Conservation (phyloP, 371 early-diverging fungal species). For the Syncephalastrum racemosum region DNA sequence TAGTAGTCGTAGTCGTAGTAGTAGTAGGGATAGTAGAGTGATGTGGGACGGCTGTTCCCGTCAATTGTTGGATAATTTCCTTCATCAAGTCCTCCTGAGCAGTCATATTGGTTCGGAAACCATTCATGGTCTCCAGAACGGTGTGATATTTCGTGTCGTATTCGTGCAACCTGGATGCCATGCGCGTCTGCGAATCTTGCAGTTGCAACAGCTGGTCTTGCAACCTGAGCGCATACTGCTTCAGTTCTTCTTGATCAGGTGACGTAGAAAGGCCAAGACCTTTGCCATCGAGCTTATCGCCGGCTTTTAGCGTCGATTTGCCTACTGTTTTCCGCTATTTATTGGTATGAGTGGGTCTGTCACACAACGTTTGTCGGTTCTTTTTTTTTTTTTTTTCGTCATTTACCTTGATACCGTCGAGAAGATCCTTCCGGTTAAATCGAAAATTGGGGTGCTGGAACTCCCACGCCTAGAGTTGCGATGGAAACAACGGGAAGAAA, state of each 20-base stretch:
- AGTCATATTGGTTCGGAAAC: constrained; percentile 51
- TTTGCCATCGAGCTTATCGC: no score
- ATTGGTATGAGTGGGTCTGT: background rate
- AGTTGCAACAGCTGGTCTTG: constrained; percentile 49
- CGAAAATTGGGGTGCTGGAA: constrained; percentile 77
- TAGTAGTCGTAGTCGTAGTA: no score
- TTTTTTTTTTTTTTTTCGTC: no score
- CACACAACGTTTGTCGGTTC: background rate
- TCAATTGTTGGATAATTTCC: constrained; percentile 55
- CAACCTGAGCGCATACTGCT: constrained; percentile 24
- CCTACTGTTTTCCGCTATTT: no score
- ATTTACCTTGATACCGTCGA: constrained; percentile 57
- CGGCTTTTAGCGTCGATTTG: no score
- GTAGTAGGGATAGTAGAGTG: no score
- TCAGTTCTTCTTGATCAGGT: constrained; percentile 18
- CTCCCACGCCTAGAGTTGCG: constrained; percentile 62
- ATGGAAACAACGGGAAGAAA: background rate
- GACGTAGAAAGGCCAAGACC: no score
- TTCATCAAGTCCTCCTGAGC: constrained; percentile 61
- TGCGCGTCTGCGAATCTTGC: constrained; percentile 32
- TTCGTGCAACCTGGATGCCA: constrained; percentile 31
- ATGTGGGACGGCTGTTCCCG: background rate
- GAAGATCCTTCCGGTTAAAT: constrained; percentile 56
- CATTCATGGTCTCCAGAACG: constrained; percentile 55
- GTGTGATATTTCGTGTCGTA: constrained; percentile 52